Percentiles rank a stretch among this genome's conserved stretches.
phyloP scores from a whole-genome alignment of 2,329 filamentous ascomycete species.

The Microsporum canis region DNA sequence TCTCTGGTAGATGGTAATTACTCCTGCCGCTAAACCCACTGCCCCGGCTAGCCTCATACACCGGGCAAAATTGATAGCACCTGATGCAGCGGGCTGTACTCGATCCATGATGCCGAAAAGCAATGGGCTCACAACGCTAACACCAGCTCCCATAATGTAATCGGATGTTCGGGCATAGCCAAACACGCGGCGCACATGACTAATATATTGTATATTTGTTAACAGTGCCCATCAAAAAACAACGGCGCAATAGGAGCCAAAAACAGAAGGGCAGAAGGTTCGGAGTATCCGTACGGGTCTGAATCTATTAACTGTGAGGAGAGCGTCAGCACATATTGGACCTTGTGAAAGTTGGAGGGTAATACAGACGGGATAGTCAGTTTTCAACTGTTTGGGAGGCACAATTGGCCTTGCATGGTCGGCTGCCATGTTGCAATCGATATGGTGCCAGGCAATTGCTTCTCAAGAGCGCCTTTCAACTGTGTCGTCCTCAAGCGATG shows the following conservation, averaged over 20 bases:
- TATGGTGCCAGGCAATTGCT: slow-evolving; percentile 4
- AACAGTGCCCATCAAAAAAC: background rate
- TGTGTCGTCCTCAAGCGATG: background rate
- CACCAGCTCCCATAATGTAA: slow-evolving; percentile 58
- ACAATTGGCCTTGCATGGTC: slow-evolving; percentile 41
- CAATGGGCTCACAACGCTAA: slow-evolving; percentile 60
- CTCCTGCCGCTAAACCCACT: slow-evolving; percentile 64
- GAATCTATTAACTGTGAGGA: slow-evolving; percentile 81
- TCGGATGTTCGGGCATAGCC: slow-evolving; percentile 77
- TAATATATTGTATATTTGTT: slow-evolving; percentile 26
- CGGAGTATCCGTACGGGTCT: slow-evolving; percentile 64
- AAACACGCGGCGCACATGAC: slow-evolving; percentile 83
- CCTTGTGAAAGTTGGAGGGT: background rate
- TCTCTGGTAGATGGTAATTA: slow-evolving; percentile 74
- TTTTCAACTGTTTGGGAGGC: slow-evolving; percentile 66
- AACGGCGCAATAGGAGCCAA: background rate
- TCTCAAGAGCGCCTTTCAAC: background rate
- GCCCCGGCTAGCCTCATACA: slow-evolving; percentile 68
- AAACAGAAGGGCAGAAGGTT: background rate
- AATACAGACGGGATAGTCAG: slow-evolving; percentile 71
- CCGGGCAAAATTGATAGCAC: slow-evolving; percentile 68
- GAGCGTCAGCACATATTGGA: slow-evolving; percentile 6
- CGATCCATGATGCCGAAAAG: slow-evolving; percentile 70
- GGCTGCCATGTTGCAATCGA: slow-evolving; percentile 24
- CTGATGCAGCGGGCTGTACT: slow-evolving; percentile 72